Evolutionary conservation across 495 filamentous ascomycete genomes (phyloP).

Genomic region (Hyaloscypha finlandica): DNA sequence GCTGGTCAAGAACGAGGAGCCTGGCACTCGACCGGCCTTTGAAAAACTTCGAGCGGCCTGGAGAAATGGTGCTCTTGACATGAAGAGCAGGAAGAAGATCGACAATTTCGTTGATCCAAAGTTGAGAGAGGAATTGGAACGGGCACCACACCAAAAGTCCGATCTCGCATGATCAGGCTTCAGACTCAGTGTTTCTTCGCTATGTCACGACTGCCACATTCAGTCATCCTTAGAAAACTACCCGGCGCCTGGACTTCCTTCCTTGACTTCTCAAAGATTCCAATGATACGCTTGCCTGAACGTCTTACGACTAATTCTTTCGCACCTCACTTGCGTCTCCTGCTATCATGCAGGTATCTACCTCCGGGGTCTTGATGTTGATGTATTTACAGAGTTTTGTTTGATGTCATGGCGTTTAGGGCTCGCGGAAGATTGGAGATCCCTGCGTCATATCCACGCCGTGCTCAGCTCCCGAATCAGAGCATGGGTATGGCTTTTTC

Average conservation of each 20-base stretch:
- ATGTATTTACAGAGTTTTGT: constrained; percentile 36
- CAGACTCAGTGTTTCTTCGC: constrained; percentile 1
- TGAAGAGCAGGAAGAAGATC: constrained; percentile 58
- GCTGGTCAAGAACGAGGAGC: constrained; percentile 47
- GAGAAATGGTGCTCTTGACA: constrained; percentile 55
- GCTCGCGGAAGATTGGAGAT: constrained; percentile 32
- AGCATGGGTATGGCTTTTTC: constrained; percentile 30
- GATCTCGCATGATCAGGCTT: constrained; percentile 20
- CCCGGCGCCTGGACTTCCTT: not conserved
- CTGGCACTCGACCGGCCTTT: constrained; percentile 46
- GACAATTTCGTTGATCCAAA: constrained; percentile 44
- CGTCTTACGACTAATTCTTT: not conserved
- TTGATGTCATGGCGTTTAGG: constrained; percentile 33
- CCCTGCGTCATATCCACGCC: constrained; percentile 20
- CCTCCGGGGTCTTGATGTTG: constrained; percentile 14
- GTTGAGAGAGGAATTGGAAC: constrained; percentile 46
- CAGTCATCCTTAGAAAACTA: not conserved
- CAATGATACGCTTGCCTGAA: not conserved
- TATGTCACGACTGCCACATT: not conserved
- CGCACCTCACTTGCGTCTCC: not conserved
- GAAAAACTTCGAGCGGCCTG: constrained; percentile 50
- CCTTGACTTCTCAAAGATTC: not conserved
- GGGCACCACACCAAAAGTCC: constrained; percentile 25
- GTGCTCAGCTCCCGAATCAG: constrained; percentile 18
- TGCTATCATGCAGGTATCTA: constrained; percentile 17